Evolutionary conservation across 495 filamentous ascomycete genomes (phyloP).

Genomic region (Neurospora tetrasperma): DNA sequence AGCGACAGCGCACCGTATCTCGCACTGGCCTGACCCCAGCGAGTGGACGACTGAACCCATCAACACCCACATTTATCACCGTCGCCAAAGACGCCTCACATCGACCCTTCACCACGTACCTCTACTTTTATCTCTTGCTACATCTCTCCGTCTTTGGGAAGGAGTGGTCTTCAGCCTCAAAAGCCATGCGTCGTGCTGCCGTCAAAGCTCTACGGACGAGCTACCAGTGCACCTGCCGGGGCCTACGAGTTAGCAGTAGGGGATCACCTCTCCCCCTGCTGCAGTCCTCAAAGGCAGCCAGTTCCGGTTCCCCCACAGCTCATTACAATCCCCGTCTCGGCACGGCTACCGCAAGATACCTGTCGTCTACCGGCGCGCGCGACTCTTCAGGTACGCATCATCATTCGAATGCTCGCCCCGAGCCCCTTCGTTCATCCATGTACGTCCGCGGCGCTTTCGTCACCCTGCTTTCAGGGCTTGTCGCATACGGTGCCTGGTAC

Average conservation of each 20-base stretch:
- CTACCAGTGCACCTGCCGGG: constrained; percentile 32
- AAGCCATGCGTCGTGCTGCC: constrained; percentile 37
- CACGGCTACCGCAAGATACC: constrained; percentile 1
- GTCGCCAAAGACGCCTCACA: background rate
- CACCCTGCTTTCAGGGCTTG: constrained; percentile 35
- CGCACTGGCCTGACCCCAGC: background rate
- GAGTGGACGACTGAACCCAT: background rate
- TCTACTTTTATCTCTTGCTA: background rate
- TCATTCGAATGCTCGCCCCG: constrained; percentile 15
- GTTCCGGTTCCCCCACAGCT: constrained; percentile 12
- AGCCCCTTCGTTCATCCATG: constrained; percentile 40
- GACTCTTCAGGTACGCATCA: constrained; percentile 5
- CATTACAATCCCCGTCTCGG: constrained; percentile 5
- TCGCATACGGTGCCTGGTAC: constrained; percentile 43
- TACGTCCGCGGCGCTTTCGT: constrained; percentile 36
- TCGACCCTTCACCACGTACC: background rate
- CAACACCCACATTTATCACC: background rate
- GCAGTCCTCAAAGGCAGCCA: constrained; percentile 2
- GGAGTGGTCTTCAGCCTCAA: background rate
- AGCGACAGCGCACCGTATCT: background rate
- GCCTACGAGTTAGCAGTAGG: constrained; percentile 29
- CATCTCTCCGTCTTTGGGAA: background rate
- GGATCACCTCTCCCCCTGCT: constrained; percentile 13
- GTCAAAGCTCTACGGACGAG: constrained; percentile 34
- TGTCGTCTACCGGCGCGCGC: background rate